These are phyloP conservation scores for Kickxella alabastrina DNA, from an alignment of 192 early-diverging fungal genomes.

Conservation along the genomic window DNA sequence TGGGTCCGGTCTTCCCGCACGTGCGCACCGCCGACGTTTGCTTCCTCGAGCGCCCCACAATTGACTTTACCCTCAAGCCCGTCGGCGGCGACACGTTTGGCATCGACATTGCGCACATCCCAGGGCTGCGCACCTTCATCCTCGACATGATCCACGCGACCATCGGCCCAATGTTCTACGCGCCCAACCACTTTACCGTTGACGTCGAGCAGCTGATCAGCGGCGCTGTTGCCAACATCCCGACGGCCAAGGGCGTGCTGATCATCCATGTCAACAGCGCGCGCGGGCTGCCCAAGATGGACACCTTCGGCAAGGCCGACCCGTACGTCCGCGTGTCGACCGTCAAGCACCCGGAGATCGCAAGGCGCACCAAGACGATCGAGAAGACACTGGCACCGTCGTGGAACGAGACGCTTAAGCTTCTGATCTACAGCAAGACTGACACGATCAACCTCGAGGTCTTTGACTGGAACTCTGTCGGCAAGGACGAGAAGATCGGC, in stretches of 20 bases:
- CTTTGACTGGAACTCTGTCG: slow-evolving; percentile 75
- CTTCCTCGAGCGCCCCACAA: slow-evolving; percentile 78
- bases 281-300: slow-evolving; percentile 77
- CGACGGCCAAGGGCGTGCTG: slow-evolving; percentile 83
- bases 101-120: slow-evolving; percentile 84
- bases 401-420: slow-evolving; percentile 77
- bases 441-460: slow-evolving; percentile 76
- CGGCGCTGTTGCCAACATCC: slow-evolving; percentile 59
- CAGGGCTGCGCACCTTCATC: slow-evolving; percentile 76
- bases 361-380: slow-evolving; percentile 61
- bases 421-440: slow-evolving; percentile 72
- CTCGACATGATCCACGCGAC: slow-evolving; percentile 68
- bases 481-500: slow-evolving; percentile 63
- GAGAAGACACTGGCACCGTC: slow-evolving; percentile 76
- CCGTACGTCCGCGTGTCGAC: slow-evolving; percentile 73
- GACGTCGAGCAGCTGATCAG: slow-evolving; percentile 77
- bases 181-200: slow-evolving; percentile 72
- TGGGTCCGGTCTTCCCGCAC: slow-evolving; percentile 83
- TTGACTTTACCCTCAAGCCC: slow-evolving; percentile 89
- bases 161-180: slow-evolving; percentile 78
- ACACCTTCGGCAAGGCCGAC: slow-evolving; percentile 84
- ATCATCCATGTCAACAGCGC: slow-evolving; percentile 76
- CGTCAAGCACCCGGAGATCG: slow-evolving; percentile 64
- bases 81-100: slow-evolving; percentile 81
- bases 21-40: slow-evolving; percentile 77